Base-by-base conservation (phyloP, 257 asterid genomes). In the Gynochthodes officinalis region DNA sequence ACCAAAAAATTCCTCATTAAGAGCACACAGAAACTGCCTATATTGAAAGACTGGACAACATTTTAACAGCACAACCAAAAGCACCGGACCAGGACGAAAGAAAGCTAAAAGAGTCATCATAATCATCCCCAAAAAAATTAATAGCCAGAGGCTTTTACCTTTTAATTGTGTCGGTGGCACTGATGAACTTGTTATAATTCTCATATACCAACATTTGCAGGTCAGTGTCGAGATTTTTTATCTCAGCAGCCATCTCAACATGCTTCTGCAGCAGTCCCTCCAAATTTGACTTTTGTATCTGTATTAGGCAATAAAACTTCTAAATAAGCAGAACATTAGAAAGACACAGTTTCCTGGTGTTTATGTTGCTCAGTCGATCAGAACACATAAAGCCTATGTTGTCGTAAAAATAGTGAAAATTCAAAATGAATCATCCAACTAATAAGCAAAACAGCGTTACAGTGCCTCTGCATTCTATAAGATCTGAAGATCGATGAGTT, bases 191-290 rank as follows among this genome's bases (percentile, higher is more conserved):
- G 86, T 88, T 95, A 89, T 95, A 95, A 86, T 95, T 95, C 79
- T 95, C 99, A 76, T 95, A 95, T 21, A 95, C 98, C 82, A 95
- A 72, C 99, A 95, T 95, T 79, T 95, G 99, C 85, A 95, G 81
- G 89, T 95, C 99, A 18, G 99, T 95, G 75, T 92, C 98, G 1
- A 95, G 96, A 85, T 95, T 95, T 76, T 95, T 95, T 65, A 95
- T 92, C 84, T 95, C 98, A 58, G 99, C 94, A 74, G 99, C 98
- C 98, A 92, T 92, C 85, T 92, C 97, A 58, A 95, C 99, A 83
- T 95, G 99, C 80, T 87, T 95, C 72, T 92, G 97, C 60, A 95
- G 97, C 79, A 95, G 85, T 33, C 96, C 96, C 84, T 92, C 99
- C 90, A 95, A 77, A 77, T 87, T 89, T 76, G 97, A 85, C 79